Evolutionary conservation across 768 basidiomycete species (phyloP).

Genomic region (Strobilomyces confusus): DNA sequence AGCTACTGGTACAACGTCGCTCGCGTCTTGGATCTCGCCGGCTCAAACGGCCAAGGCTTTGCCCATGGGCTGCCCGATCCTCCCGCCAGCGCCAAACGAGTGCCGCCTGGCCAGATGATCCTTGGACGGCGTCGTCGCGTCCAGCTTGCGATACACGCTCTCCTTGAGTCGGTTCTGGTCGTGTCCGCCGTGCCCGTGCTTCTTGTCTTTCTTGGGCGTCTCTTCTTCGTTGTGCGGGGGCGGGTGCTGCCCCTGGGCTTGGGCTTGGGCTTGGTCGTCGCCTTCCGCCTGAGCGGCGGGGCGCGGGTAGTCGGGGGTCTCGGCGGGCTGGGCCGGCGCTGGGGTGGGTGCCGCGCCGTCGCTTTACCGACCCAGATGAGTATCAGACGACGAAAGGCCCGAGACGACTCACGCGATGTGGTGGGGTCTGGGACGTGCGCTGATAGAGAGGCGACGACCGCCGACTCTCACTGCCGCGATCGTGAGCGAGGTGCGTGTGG

Average conservation of each 20-base stretch:
- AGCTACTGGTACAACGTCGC: constrained; percentile 6
- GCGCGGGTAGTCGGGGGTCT: constrained; percentile 47
- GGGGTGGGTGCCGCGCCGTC: constrained; percentile 2
- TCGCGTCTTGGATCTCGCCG: not conserved
- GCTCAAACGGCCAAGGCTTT: constrained; percentile 36
- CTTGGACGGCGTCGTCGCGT: constrained; percentile 47
- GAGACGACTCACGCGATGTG: constrained; percentile 25
- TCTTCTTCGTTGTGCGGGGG: constrained; percentile 46
- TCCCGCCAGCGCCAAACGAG: constrained; percentile 40
- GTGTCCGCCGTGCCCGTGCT: constrained; percentile 33
- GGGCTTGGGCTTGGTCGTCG: constrained; percentile 22
- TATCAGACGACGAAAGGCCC: not conserved
- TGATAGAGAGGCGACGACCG: constrained; percentile 48
- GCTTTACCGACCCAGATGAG: not conserved
- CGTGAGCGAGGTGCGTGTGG: not conserved
- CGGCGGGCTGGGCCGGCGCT: constrained; percentile 16
- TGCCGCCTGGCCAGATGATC: constrained; percentile 33
- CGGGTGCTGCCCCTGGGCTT: constrained; percentile 13
- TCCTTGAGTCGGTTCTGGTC: constrained; percentile 47
- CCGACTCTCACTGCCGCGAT: constrained; percentile 37
- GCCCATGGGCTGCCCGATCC: constrained; percentile 58
- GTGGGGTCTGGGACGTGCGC: constrained; percentile 37
- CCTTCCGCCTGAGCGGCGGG: constrained; percentile 40
- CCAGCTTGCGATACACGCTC: constrained; percentile 42
- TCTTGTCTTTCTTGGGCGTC: constrained; percentile 46